Evolutionary conservation across 2,329 filamentous ascomycete species (phyloP).

Genomic region (Zarea fungicola): DNA sequence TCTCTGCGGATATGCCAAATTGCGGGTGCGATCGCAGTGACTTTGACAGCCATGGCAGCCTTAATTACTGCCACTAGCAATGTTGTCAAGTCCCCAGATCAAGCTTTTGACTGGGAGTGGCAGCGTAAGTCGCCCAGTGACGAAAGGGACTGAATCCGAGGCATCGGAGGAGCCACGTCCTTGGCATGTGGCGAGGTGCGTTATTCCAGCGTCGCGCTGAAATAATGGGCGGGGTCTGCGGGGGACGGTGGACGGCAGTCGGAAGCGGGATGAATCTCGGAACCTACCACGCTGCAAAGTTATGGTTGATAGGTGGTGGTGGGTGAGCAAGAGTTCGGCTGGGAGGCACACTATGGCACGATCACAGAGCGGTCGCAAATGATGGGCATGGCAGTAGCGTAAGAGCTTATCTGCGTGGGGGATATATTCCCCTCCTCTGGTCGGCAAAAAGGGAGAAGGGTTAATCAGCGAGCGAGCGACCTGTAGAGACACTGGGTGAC

Average conservation of each 20-base stretch:
- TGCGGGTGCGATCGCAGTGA: conserved; percentile 68
- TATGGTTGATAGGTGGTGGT: conserved; percentile 45
- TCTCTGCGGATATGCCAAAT: conserved; percentile 64
- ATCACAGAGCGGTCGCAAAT: no score
- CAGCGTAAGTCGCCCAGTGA: conserved; percentile 21
- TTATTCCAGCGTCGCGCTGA: conserved; percentile 65
- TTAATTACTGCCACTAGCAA: conserved; percentile 84
- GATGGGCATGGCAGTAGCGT: no score
- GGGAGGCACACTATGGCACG: no score
- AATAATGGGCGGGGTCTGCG: conserved; percentile 62
- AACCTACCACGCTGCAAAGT: conserved; percentile 75
- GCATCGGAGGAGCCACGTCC: conserved; percentile 33
- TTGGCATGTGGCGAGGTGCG: conserved; percentile 57
- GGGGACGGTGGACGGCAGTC: conserved; percentile 72
- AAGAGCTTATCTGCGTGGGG: no score
- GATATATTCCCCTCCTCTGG: no score
- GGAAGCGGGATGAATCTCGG: conserved; percentile 82
- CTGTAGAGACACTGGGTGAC: no score
- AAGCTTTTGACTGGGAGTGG: conserved; percentile 63
- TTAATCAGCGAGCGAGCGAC: no score
- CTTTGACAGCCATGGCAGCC: conserved; percentile 69
- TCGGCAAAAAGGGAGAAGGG: no score
- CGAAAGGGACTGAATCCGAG: conserved; percentile 23
- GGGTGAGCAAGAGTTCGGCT: not conserved
- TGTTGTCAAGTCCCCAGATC: conserved; percentile 82